A percentile compares a stretch with the other conserved stretches of the same genome.
Evolutionary conservation across 371 early-diverging fungal species (phyloP).

Genomic region (Choanephora cucurbitarum): DNA sequence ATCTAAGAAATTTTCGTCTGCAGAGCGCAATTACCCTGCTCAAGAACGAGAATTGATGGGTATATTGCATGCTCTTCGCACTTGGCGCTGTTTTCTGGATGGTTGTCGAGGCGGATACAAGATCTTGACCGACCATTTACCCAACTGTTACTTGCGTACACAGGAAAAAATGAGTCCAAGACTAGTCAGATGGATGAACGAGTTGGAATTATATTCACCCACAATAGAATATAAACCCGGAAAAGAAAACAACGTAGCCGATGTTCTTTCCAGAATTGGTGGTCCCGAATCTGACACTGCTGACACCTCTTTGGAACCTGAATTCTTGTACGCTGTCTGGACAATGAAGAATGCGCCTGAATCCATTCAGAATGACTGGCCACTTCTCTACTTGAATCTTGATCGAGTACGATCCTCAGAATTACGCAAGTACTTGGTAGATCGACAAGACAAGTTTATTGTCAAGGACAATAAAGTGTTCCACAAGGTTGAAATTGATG

Average conservation of each 20-base stretch:
- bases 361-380: constrained; percentile 20
- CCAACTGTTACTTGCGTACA: constrained; percentile 23
- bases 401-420: background rate
- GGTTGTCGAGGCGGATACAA: constrained; percentile 17
- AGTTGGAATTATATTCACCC: constrained; percentile 33
- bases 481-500: background rate
- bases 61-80: constrained; percentile 32
- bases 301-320: constrained; percentile 12
- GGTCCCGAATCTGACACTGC: background rate
- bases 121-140: constrained; percentile 31
- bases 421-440: too few relatives aligned
- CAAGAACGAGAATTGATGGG: constrained; percentile 40
- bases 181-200: constrained; percentile 28
- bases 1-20: constrained; percentile 30
- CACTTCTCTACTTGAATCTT: constrained; percentile 6
- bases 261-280: constrained; percentile 14
- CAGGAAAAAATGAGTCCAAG: constrained; percentile 29
- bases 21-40: constrained; percentile 32
- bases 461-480: too few relatives aligned
- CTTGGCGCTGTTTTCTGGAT: constrained; percentile 35
- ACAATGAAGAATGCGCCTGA: background rate
- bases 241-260: constrained; percentile 26
- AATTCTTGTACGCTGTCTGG: constrained; percentile 17
- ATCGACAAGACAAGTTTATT: too few relatives aligned
- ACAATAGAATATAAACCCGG: constrained; percentile 29